Evolutionary conservation across 257 asterid genomes (phyloP).

Genomic region (Thymus mandschuricus): DNA sequence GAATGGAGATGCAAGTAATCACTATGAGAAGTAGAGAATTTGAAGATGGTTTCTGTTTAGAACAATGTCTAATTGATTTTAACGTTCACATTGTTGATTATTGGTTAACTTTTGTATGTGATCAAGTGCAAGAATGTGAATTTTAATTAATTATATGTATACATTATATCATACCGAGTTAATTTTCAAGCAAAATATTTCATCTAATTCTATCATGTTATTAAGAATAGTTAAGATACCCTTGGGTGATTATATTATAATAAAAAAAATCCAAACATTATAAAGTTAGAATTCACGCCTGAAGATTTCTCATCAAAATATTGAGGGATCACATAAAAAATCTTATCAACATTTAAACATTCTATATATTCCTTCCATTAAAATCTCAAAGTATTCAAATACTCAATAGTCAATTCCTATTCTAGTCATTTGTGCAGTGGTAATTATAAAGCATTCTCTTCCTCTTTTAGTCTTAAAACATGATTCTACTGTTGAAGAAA

Average conservation of each 20-base stretch:
- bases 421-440: neutral
- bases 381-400: too few relatives aligned
- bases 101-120: neutral
- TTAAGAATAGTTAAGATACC: too few relatives aligned
- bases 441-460: neutral
- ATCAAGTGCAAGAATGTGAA: neutral
- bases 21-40: constrained; percentile 44
- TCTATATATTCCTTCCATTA: neutral
- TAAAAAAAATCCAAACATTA: too few relatives aligned
- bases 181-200: too few relatives aligned
- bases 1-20: constrained; percentile 42
- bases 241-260: too few relatives aligned
- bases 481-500: too few relatives aligned
- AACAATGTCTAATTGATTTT: neutral
- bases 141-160: neutral
- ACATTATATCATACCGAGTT: neutral
- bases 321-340: neutral
- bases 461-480: neutral
- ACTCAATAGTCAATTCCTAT: neutral
- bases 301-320: neutral
- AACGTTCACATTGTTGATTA: too few relatives aligned
- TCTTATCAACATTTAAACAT: too few relatives aligned
- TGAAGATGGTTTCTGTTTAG: constrained; percentile 49
- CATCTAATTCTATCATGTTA: too few relatives aligned
- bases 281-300: too few relatives aligned